Evolutionary conservation across 495 filamentous ascomycete genomes (phyloP).

Genomic region (Delitschia confertaspora): DNA sequence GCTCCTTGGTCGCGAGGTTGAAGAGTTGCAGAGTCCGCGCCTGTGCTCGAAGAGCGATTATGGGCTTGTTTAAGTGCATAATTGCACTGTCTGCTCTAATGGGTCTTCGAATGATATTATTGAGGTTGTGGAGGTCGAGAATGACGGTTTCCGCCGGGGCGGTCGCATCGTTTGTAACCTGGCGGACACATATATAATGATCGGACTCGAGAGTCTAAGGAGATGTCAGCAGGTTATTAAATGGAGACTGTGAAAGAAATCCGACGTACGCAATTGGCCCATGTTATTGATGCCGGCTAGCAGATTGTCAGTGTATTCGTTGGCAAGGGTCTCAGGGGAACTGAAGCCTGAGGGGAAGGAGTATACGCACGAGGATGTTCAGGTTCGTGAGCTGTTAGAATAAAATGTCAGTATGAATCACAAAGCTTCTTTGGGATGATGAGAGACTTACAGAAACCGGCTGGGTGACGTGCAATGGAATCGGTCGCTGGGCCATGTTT

Average conservation of each 20-base stretch:
- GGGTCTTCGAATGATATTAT: conserved; percentile 82
- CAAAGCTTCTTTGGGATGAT: background rate
- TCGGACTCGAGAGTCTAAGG: conserved; percentile 95
- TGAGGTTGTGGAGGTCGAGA: conserved; percentile 87
- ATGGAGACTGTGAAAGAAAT: background rate
- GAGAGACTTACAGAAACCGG: conserved; percentile 15
- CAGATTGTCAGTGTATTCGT: conserved; percentile 34
- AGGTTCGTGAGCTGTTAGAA: conserved; percentile 56
- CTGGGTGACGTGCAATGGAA: conserved; percentile 22
- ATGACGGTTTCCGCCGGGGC: conserved; percentile 90
- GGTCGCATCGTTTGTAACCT: conserved; percentile 65
- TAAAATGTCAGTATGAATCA: conserved; percentile 7
- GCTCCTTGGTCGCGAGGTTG: conserved; percentile 78
- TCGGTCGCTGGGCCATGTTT: conserved; percentile 27
- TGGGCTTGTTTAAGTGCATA: conserved; percentile 94
- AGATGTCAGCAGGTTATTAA: conserved; percentile 15
- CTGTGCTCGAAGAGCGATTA: conserved; percentile 93
- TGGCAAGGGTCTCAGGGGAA: conserved; percentile 14
- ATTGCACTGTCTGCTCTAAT: conserved; percentile 99
- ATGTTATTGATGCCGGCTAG: conserved; percentile 80
- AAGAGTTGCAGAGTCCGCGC: conserved; percentile 94
- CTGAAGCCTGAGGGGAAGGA: conserved; percentile 1
- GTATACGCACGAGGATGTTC: conserved; percentile 68
- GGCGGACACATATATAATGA: conserved; percentile 86
- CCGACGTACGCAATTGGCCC: conserved; percentile 84